Percentiles rank a stretch among this genome's conserved stretches.
These are phyloP conservation scores for Xylaria castorea DNA, from an alignment of 495 filamentous ascomycete species.

Conservation along the genomic window DNA sequence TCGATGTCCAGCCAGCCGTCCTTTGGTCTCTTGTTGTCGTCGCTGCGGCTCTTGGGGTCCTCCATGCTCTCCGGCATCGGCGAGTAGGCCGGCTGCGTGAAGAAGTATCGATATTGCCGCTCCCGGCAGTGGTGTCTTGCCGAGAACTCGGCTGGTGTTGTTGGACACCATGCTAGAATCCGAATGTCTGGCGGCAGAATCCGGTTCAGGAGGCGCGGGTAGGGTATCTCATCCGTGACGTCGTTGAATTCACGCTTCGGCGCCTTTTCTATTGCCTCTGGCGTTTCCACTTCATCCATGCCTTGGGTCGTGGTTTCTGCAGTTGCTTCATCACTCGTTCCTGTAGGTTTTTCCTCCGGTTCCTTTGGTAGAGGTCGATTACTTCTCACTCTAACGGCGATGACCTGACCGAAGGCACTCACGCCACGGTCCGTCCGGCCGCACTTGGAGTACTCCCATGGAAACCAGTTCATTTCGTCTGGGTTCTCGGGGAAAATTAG, in stretches of 20 bases:
- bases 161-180: slow-evolving; percentile 90
- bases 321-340: not conserved
- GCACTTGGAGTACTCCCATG: slow-evolving; percentile 90
- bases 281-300: slow-evolving; percentile 16
- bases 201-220: slow-evolving; percentile 80
- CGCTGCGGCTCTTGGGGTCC: slow-evolving; percentile 36
- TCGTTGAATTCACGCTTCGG: slow-evolving; percentile 67
- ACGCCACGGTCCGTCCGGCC: slow-evolving; percentile 92
- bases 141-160: slow-evolving; percentile 77
- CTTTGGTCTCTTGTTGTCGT: slow-evolving; percentile 37
- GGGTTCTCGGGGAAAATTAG: slow-evolving; percentile 75
- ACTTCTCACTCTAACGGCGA: slow-evolving; percentile 81
- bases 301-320: slow-evolving; percentile 19
- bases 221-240: slow-evolving; percentile 81
- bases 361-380: slow-evolving; percentile 61
- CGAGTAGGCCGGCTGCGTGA: slow-evolving; percentile 87
- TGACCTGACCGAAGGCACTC: slow-evolving; percentile 95
- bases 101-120: slow-evolving; percentile 92
- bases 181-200: slow-evolving; percentile 89
- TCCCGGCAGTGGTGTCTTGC: slow-evolving; percentile 93
- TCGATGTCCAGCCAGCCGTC: slow-evolving; percentile 75
- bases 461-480: slow-evolving; percentile 70
- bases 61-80: slow-evolving; percentile 56
- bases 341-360: not conserved
- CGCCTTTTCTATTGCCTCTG: slow-evolving; percentile 11